Conservation (phyloP, 2,329 filamentous ascomycete genomes). For the Pseudocercospora fijiensis region DNA sequence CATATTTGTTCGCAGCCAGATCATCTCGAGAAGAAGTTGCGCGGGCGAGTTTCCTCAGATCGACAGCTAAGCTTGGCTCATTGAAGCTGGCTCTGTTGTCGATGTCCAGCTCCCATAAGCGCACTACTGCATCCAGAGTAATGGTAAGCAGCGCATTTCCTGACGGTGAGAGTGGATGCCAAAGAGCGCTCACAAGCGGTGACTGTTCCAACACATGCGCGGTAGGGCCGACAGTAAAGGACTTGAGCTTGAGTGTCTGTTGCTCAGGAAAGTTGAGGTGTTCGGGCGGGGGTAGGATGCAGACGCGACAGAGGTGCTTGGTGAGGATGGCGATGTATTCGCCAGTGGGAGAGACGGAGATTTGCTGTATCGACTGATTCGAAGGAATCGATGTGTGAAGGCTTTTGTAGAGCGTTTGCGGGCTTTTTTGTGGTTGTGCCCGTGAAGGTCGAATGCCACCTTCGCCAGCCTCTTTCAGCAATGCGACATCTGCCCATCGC, state of each 20-base stretch:
- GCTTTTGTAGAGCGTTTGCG: conserved; percentile 28
- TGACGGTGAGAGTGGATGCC: conserved; percentile 87
- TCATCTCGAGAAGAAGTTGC: conserved; percentile 80
- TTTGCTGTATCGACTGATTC: conserved; percentile 73
- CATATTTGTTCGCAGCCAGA: conserved; percentile 71
- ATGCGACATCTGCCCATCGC: conserved; percentile 81
- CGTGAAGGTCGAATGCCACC: conserved; percentile 14
- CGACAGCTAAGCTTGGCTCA: conserved; percentile 75
- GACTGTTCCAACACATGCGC: conserved; percentile 86
- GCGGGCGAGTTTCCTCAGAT: conserved; percentile 84
- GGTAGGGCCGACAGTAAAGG: conserved; percentile 87
- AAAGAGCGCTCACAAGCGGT: conserved; percentile 75
- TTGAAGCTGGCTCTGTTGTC: conserved; percentile 85
- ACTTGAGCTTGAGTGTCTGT: conserved; percentile 73
- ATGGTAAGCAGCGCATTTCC: conserved; percentile 83
- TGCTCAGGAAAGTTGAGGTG: conserved; percentile 70
- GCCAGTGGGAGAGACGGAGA: conserved; percentile 77
- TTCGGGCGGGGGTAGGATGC: conserved; percentile 76
- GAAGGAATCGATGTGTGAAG: conserved; percentile 71
- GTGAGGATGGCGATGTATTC: conserved; percentile 84
- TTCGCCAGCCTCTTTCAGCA: conserved; percentile 62
- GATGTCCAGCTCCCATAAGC: conserved; percentile 86
- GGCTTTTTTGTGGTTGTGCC: conserved; percentile 12
- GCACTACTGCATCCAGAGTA: conserved; percentile 81
- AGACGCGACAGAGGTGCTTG: conserved; percentile 82